Conservation (phyloP, 306 rosid species). For the Alnus glutinosa region DNA sequence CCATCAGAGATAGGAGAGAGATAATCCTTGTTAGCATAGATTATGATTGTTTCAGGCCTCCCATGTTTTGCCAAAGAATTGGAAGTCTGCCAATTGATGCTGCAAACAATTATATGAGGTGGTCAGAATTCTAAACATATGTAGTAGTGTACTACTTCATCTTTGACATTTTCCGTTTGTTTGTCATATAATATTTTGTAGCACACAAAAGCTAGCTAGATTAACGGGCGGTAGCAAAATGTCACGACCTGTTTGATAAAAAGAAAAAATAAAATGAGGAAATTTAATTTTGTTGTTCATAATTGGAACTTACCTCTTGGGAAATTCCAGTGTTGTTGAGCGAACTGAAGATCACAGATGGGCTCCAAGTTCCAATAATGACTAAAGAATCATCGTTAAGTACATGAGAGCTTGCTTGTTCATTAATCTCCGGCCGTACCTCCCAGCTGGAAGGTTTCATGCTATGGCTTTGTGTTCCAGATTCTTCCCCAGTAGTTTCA, state of each 20-base stretch:
- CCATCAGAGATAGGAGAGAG: slow-evolving; percentile 19
- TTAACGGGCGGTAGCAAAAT: too few species aligned
- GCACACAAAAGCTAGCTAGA: not conserved
- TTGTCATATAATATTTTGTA: not conserved
- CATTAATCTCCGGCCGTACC: too few species aligned
- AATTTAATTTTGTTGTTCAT: not conserved
- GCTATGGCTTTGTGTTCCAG: slow-evolving; percentile 37
- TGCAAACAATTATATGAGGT: slow-evolving; percentile 36
- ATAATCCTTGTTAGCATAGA: slow-evolving; percentile 19
- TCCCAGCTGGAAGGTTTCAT: not conserved
- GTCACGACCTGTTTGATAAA: not conserved
- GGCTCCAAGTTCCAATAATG: slow-evolving; percentile 58
- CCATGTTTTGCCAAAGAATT: slow-evolving; percentile 54
- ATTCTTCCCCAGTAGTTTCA: too few species aligned
- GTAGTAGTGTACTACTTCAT: too few species aligned
- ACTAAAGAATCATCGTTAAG: slow-evolving; percentile 38
- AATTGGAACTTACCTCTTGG: slow-evolving; percentile 52
- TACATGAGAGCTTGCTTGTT: not conserved
- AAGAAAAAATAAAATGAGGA: not conserved
- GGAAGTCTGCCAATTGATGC: slow-evolving; percentile 64
- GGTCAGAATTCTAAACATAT: slow-evolving; percentile 17
- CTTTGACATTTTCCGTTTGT: not conserved
- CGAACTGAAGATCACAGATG: slow-evolving; percentile 47
- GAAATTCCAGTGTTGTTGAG: slow-evolving; percentile 38
- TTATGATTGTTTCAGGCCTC: slow-evolving; percentile 52